Evolutionary conservation across 1,139 yeast genomes (phyloP).

Genomic region (Insectozyma bohioensis): DNA sequence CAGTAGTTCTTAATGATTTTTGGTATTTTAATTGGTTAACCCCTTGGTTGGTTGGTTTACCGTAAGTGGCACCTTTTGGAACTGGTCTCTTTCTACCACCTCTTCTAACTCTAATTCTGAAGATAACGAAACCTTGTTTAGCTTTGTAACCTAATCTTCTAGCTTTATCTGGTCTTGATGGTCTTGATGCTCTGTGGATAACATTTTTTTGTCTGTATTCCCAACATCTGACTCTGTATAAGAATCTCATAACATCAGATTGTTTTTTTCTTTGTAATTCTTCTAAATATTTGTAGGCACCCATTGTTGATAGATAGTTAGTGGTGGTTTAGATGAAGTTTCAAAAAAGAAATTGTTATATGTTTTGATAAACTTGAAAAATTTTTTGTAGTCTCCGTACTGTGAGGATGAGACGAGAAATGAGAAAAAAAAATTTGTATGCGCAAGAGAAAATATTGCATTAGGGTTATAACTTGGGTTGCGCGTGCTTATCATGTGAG

Average conservation of each 20-base stretch:
- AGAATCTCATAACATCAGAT: slow-evolving; percentile 98
- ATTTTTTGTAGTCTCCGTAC: no score
- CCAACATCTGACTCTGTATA: slow-evolving; percentile 99
- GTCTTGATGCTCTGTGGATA: slow-evolving; percentile 98
- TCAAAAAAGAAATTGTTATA: slow-evolving; percentile 3
- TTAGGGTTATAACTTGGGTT: no score
- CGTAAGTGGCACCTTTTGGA: slow-evolving; percentile 99
- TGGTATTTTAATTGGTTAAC: slow-evolving; percentile 99
- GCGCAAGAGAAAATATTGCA: no score
- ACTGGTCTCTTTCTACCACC: slow-evolving; percentile 99
- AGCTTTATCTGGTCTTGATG: slow-evolving; percentile 99
- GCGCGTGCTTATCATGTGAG: no score
- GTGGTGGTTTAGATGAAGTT: slow-evolving; percentile 3
- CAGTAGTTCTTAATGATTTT: slow-evolving; percentile 95
- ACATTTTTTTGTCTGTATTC: slow-evolving; percentile 99
- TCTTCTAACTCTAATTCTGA: slow-evolving; percentile 99
- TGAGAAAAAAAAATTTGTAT: no score
- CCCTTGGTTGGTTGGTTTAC: slow-evolving; percentile 99
- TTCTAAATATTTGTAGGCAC: slow-evolving; percentile 99
- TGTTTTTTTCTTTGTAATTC: slow-evolving; percentile 99
- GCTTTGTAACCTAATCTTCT: slow-evolving; percentile 99
- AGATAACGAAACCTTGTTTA: slow-evolving; percentile 98
- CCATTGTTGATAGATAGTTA: slow-evolving; percentile 53
- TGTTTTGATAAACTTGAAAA: slow-evolving; percentile 3
- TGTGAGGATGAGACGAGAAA: no score